These are phyloP conservation scores for Leccinum uliginosum DNA, from an alignment of 768 basidiomycete genomes.

Conservation along the genomic window DNA sequence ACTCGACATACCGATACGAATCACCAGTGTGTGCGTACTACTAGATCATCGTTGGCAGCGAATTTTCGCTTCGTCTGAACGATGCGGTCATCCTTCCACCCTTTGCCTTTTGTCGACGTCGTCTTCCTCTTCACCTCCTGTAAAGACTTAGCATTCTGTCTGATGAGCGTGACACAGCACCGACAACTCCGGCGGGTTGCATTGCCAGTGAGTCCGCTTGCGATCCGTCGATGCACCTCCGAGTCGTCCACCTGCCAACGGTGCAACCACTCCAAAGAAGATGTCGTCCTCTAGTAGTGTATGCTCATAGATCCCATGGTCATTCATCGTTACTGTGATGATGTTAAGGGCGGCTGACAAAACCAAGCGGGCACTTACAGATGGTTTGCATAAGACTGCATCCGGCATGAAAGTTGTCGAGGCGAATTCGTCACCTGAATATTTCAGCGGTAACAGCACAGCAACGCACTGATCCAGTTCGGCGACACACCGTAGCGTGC, in stretches of 20 bases:
- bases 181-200: constrained; percentile 63
- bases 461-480: constrained; percentile 64
- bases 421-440: constrained; percentile 83
- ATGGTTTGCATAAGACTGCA: too few species aligned
- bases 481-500: constrained; percentile 78
- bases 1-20: constrained; percentile 66
- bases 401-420: too few species aligned
- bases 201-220: constrained; percentile 83
- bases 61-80: constrained; percentile 76
- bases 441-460: constrained; percentile 75
- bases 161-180: constrained; percentile 88
- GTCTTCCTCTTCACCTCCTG: constrained; percentile 46
- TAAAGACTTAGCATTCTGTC: constrained; percentile 84
- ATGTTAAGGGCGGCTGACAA: too few species aligned
- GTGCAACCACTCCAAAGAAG: too few species aligned
- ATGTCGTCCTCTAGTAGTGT: too few species aligned
- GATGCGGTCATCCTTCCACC: constrained; percentile 50
- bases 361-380: too few species aligned
- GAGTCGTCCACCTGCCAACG: constrained; percentile 91
- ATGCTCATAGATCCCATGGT: too few species aligned
- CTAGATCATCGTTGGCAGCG: constrained; percentile 49
- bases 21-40: constrained; percentile 85
- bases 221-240: constrained; percentile 74
- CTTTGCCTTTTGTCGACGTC: constrained; percentile 29
- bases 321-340: too few species aligned